Evolutionary conservation across 129 eudicot genomes (phyloP), one percentile per base, ranked within the genome.

Genomic region (Arctium minus): DNA sequence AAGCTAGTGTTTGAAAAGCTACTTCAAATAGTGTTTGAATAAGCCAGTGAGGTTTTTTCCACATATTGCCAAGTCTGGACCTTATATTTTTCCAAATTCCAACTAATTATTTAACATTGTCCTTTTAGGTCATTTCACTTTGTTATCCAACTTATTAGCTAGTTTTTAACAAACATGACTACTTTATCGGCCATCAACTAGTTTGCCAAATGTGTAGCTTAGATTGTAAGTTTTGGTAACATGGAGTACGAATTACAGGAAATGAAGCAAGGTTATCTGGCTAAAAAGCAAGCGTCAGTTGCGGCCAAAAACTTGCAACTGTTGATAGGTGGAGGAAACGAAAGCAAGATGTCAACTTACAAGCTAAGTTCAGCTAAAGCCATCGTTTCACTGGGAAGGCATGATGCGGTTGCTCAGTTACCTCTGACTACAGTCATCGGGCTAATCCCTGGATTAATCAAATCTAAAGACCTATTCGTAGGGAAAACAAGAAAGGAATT

Each of bases 261-360:
- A 88, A 85, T 86, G 30, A 92, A 94, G 81, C 98, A 94, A 86
- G 97, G 98, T 70, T 89, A 90, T 86, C 84, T 90, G 56, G 98
- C 98, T 33, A 92, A 92, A 75, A 89, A 90, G 56, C 97, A 94
- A 68, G 97, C 97, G 29, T 72, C 79, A 33, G 75, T 88, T 56
- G 97, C 93, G 4, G 86, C 92, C 1, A 92, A 94, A 72, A 94
- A 92, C 91, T 33, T 94, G 50, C 88, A 89, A 81, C 6, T 89
- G 72, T 44, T 92, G 86, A 8, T 92, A 85, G 38, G 53, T 1
- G 97, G 95, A 88, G 97, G 88, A 72, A 83, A 88, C 3, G 95
- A 89, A 70, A 82, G 78, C 77, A 94, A 94, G 74, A 74, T 92
- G 94, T 86, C 86, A 27, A 78, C 12, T 11, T 92, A 92, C 85